Evolutionary conservation across 805 yeast genomes (phyloP).

Genomic region (Pichia thaimueangensis): DNA sequence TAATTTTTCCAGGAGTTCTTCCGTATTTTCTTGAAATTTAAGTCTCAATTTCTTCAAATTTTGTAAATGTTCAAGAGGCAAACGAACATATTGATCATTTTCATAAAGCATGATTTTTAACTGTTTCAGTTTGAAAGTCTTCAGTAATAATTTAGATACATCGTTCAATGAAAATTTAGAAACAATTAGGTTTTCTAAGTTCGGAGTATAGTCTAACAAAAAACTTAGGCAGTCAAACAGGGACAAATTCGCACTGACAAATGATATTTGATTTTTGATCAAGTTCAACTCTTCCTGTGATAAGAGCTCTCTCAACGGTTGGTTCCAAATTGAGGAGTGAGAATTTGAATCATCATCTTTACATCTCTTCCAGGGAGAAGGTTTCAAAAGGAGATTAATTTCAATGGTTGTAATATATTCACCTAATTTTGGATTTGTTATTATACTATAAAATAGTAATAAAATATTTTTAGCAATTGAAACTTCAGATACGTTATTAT

Average conservation of each 20-base stretch:
- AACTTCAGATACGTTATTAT: slow-evolving; percentile 7
- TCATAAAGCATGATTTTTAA: slow-evolving; percentile 14
- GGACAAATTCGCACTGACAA: slow-evolving; percentile 10
- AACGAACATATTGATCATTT: slow-evolving; percentile 3
- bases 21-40: slow-evolving; percentile 21
- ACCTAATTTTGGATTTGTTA: slow-evolving; percentile 13
- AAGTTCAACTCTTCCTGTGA: slow-evolving; percentile 10
- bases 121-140: slow-evolving; percentile 6
- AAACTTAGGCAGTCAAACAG: slow-evolving; percentile 17
- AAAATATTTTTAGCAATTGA: slow-evolving; percentile 14
- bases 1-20: slow-evolving; percentile 12
- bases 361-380: slow-evolving; percentile 9
- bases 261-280: slow-evolving; percentile 5
- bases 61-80: slow-evolving; percentile 7
- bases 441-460: slow-evolving; percentile 15
- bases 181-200: slow-evolving; percentile 14
- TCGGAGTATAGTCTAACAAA: slow-evolving; percentile 14
- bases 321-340: slow-evolving; percentile 11
- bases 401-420: slow-evolving; percentile 11
- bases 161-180: slow-evolving; percentile 9
- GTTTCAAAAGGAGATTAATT: slow-evolving; percentile 15
- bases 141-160: slow-evolving; percentile 1
- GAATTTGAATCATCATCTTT: slow-evolving; percentile 6
- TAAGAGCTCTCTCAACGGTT: slow-evolving; percentile 11
- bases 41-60: slow-evolving; percentile 15